phyloP scores from a whole-genome alignment of 441 rosid genomes.

The Geranium incanum region DNA sequence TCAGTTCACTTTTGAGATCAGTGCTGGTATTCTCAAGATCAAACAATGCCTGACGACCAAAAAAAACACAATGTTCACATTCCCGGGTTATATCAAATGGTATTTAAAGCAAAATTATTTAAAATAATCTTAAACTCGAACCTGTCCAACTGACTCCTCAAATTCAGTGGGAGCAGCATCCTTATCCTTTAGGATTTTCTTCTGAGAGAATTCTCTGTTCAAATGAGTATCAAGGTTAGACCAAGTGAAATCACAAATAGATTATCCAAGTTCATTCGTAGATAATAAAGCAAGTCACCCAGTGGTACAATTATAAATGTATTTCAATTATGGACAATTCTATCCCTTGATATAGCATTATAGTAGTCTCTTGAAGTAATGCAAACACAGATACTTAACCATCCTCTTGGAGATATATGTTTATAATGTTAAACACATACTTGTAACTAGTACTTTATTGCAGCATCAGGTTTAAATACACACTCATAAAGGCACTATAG shows the following conservation, averaged over 20 bases:
- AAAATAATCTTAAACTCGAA: conserved; percentile 8
- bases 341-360: no score
- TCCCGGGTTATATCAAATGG: neutral
- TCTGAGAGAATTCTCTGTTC: conserved; percentile 30
- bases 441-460: no score
- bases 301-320: neutral
- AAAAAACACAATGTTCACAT: conserved; percentile 7
- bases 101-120: neutral
- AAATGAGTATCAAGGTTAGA: neutral
- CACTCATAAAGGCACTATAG: no score
- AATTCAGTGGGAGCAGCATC: conserved; percentile 63
- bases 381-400: no score
- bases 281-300: no score
- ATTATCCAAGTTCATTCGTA: neutral
- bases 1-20: conserved; percentile 71
- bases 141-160: conserved; percentile 79
- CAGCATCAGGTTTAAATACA: no score
- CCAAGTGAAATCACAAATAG: neutral
- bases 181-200: conserved; percentile 75
- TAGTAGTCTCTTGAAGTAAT: no score
- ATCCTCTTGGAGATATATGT: no score
- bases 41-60: conserved; percentile 50
- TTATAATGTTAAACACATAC: no score
- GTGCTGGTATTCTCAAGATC: conserved; percentile 76
- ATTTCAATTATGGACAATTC: no score